Conservation (phyloP, 2,329 filamentous ascomycete genomes). For the Blumeria hordei region DNA sequence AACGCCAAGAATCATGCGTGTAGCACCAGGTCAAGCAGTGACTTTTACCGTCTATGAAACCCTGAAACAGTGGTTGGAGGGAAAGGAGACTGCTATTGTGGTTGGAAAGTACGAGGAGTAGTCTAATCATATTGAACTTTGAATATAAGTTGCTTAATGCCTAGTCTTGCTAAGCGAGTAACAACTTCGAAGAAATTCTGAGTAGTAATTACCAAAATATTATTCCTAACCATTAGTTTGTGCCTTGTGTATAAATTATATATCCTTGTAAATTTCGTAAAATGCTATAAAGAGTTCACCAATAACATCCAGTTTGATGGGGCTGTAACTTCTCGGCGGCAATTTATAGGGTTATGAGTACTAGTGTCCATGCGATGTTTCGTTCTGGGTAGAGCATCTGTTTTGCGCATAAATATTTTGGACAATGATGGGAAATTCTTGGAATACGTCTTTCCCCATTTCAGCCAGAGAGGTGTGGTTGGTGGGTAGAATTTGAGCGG, state of each 20-base stretch:
- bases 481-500: not conserved
- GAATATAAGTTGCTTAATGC: too few species aligned
- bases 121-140: not conserved
- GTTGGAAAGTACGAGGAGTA: conserved; percentile 46
- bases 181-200: too few species aligned
- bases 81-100: conserved; percentile 29
- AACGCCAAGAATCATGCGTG: conserved; percentile 89
- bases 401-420: not conserved
- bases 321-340: not conserved
- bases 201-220: too few species aligned
- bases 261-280: too few species aligned
- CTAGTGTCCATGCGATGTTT: not conserved
- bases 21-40: conserved; percentile 77
- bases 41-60: conserved; percentile 58
- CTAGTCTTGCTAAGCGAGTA: too few species aligned
- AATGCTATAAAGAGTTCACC: not conserved
- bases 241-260: too few species aligned
- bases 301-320: not conserved
- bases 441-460: not conserved
- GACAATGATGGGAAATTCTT: not conserved
- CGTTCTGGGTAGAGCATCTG: not conserved
- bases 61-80: conserved; percentile 48
- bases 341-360: not conserved
- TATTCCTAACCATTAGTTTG: too few species aligned
- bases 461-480: not conserved